Evolutionary conservation across 2,329 filamentous ascomycete genomes (phyloP), one percentile per base, ranked within the genome.

Genomic region (Xylariaceae sp.): DNA sequence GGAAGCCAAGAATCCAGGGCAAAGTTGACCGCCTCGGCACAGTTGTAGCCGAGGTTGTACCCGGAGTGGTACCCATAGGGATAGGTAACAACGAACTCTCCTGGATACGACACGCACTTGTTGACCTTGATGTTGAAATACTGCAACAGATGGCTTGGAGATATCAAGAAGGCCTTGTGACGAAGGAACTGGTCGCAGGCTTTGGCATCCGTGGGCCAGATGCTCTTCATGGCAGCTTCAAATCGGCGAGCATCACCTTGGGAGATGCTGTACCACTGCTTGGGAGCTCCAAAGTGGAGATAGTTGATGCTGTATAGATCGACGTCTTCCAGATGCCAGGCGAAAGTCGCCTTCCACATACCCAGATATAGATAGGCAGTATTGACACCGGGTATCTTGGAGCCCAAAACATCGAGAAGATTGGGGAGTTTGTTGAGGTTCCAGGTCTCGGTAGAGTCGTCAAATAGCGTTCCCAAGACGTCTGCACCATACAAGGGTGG

Each of bases 271-370:
- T 98, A 98, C 92, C 92, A 98, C 58, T 98, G 92, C 62, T 98
- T 98, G 0, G 92, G 92, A 2, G 92, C 92, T 35, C 92, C 92
- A 57, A 98, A 98, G 55, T 98, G 92, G 39, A 98, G 88, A 58
- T 95, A 98, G 64, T 98, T 98, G 71, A 98, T 98, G 58, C 89
- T 96, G 76, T 98, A 98, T 4, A 98, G 75, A 64, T 98, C 92
- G 26, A 98, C 90, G 56, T 98, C 92, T 57, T 98, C 92, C 33
- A 98, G 65, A 72, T 98, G 92, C 92, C 92, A 98, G 7, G 92
- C 92, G 57, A 98, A 98, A 0, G 92, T 96, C 10, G 92, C 90
- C 60, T 96, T 96, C 92, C 92, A 98, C 92, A 98, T 98, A 27
- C 92, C 92, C 39, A 98, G 71, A 55, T 98, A 98, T 2, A 98